Percentiles rank a stretch among this genome's conserved stretches.
Evolutionary conservation across 371 early-diverging fungal genomes (phyloP).

Genomic region (Chytridium lagenaria): DNA sequence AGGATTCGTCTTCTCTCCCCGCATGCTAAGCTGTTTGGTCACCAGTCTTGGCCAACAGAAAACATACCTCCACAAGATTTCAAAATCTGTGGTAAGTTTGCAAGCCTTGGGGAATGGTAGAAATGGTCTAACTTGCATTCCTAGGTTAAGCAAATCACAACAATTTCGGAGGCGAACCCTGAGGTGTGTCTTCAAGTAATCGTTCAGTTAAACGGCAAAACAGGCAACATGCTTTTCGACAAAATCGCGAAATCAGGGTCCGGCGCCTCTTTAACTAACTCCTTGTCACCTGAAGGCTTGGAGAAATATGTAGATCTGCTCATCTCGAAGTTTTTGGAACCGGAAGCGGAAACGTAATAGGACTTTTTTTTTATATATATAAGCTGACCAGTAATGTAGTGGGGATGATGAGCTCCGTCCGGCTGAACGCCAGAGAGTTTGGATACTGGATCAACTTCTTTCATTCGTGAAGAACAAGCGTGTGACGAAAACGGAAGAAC

Average conservation of each 20-base stretch:
- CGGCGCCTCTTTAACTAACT: too few relatives aligned
- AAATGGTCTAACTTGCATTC: background rate
- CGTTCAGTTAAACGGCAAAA: conserved; percentile 73
- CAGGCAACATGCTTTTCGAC: conserved; percentile 76
- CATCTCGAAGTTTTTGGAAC: too few relatives aligned
- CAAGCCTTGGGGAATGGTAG: background rate
- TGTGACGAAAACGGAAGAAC: conserved; percentile 75
- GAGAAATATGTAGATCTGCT: too few relatives aligned
- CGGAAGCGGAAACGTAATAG: too few relatives aligned
- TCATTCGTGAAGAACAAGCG: conserved; percentile 71
- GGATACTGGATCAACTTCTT: conserved; percentile 84
- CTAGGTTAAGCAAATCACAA: conserved; percentile 38
- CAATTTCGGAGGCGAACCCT: conserved; percentile 49
- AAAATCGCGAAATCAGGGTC: conserved; percentile 50
- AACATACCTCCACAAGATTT: conserved; percentile 78
- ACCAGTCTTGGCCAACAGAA: conserved; percentile 72
- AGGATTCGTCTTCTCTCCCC: conserved; percentile 78
- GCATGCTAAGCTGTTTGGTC: conserved; percentile 82
- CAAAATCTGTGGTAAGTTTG: conserved; percentile 73
- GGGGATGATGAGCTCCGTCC: conserved; percentile 34
- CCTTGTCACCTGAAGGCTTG: too few relatives aligned
- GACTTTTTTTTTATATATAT: too few relatives aligned
- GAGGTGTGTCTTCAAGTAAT: conserved; percentile 72
- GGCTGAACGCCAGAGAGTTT: conserved; percentile 62
- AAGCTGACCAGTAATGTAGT: too few relatives aligned